Evolutionary conservation across 371 early-diverging fungal genomes (phyloP), one percentile per base, ranked within the genome.

Genomic region (Circinella minor): DNA sequence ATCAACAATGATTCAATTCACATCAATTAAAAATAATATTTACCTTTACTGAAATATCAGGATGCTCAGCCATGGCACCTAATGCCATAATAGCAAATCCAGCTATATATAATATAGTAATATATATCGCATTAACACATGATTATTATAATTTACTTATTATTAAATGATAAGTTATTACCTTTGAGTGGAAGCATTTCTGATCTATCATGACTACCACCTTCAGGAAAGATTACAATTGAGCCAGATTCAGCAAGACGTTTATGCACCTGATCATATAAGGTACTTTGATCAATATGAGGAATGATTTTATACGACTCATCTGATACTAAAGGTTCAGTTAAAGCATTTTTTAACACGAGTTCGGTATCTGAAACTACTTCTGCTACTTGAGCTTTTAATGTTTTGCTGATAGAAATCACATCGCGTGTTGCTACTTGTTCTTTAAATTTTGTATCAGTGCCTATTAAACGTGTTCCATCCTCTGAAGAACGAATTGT

Each of bases 161-260:
- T 55, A 55, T 27, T 10, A 20, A 57, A 34, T 43, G 43, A 57
- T 57, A 51, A 20, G n/a, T 13, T 20, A 55, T 18, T 69, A 84
- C 84, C 84, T 79, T 95, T 96, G 55, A 96, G 80, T 43, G 96
- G 96, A 57, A 96, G 83, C 88, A 96, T 87, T 67, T 95, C 90
- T 36, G 93, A 78, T 61, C 93, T 87, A 77, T 96, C 96, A 80
- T 96, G 96, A 69, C 90, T 90, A 11, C 96, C 96, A 37, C 96
- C 96, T 74, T 96, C 96, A 15, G 96, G 96, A 78, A 96, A 96
- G 47, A 96, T 95, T 3, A 94, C 95, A 38, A 96, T 84, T 69
- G 88, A 89, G 27, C 84, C 88, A 55, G 86, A 85, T 37, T 78
- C 70, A 39, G 84, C 81, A 36, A 96, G 76, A 13, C 91, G 82